These are phyloP conservation scores for Penicillium verrucosum DNA, from an alignment of 2,329 filamentous ascomycete genomes.

Conservation along the genomic window DNA sequence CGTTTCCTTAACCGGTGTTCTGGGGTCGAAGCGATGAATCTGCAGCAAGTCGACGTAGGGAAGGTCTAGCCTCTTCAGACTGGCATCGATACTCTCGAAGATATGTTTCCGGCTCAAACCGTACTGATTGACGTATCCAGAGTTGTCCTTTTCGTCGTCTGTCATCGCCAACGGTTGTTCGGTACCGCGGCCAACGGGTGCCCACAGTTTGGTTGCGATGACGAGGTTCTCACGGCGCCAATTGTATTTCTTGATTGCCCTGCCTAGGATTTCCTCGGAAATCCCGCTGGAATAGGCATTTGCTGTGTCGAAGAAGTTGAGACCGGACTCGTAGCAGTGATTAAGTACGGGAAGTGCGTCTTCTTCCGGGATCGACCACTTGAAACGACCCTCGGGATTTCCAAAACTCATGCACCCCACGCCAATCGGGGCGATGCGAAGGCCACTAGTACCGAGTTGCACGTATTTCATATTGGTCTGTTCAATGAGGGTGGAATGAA, in stretches of 20 bases:
- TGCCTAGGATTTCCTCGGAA: constrained; percentile 53
- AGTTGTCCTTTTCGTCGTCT: constrained; percentile 36
- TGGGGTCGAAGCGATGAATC: constrained; percentile 46
- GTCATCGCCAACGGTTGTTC: constrained; percentile 37
- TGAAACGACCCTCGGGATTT: constrained; percentile 16
- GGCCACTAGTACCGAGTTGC: constrained; percentile 25
- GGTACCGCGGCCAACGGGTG: constrained; percentile 32
- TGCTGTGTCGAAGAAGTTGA: constrained; percentile 34
- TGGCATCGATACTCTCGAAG: constrained; percentile 59
- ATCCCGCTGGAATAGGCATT: constrained; percentile 56
- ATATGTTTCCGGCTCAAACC: constrained; percentile 62
- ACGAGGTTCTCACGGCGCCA: constrained; percentile 57
- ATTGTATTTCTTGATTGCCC: constrained; percentile 58
- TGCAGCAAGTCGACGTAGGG: constrained; percentile 55
- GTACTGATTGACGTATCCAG: constrained; percentile 28
- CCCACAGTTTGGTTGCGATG: constrained; percentile 57
- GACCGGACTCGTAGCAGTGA: constrained; percentile 27
- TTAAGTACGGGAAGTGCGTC: constrained; percentile 29
- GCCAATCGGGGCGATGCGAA: constrained; percentile 25
- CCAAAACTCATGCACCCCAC: constrained; percentile 30
- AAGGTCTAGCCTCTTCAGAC: constrained; percentile 48
- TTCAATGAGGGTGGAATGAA: not conserved
- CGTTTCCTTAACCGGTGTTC: constrained; percentile 49
- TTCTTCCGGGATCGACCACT: constrained; percentile 26
- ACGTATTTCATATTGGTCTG: constrained; percentile 23